Base-by-base conservation (phyloP, 164 flowering plant species). In the Sextonia rubra region DNA sequence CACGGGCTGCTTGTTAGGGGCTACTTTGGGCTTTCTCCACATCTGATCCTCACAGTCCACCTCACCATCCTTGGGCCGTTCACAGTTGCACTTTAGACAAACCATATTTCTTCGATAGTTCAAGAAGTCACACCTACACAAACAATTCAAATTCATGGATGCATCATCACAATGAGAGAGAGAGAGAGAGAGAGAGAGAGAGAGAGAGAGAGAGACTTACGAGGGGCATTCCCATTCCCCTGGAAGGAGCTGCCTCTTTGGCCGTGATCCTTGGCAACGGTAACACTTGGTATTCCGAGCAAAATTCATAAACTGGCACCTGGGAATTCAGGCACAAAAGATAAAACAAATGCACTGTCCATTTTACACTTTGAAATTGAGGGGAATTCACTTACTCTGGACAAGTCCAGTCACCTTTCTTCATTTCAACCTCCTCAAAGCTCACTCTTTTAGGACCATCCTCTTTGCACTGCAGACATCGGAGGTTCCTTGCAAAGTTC, bases 141-240 rank as follows among this genome's bases (percentile, higher is more conserved):
- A n/a, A 69, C 27, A 63, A 55, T 47, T 17, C 58, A n/a, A 12
- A 23, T 18, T 32, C 44, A 69, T 6, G 12, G 8, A 4, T 29
- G 20, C 22, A 47, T 69, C n/a, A 69, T 62, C 68, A 23, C 7
- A 62, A n/a, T 44, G n/a, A 17, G 5, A 17, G 58, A 15, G 20
- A 52, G 58, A n/a, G n/a, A n/a, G n/a, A n/a, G 22, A 61, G 3
- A 47, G 3, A 56, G n/a, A 73, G 71, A 17, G 23, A 44, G 68
- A 29, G 66, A 18, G 44, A 58, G 6, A 6, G 22, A 25, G 76
- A 62, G 71, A 82, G 64, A 76, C 95, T 85, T 73, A 92, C 97
- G 83, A 75, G 47, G 91, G 90, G 77, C 99, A 94, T 66, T 90
- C 91, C 99, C 99, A 94, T 25, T 92, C 99, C 75, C 97, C 99